Conservation (phyloP, 148 eudicot species). For the Pouteria glomerata region DNA sequence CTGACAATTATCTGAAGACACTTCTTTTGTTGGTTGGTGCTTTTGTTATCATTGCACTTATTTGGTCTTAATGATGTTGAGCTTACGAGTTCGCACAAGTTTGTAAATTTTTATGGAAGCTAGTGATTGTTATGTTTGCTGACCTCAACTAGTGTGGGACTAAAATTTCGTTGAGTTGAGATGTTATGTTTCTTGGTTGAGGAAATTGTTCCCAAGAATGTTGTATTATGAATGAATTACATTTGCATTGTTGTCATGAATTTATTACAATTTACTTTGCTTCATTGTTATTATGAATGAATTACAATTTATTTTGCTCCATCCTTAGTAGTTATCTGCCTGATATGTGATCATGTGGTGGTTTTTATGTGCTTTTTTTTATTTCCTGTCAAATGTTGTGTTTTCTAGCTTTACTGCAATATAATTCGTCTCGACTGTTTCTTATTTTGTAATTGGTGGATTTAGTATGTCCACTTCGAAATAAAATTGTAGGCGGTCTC, state of each 20-base stretch:
- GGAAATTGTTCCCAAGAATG: neutral
- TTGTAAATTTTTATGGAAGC: neutral
- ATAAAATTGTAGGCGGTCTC: neutral
- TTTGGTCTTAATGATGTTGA: conserved; percentile 22
- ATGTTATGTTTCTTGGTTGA: neutral
- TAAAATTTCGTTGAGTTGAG: too few species aligned
- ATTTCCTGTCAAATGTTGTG: neutral
- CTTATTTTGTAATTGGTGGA: neutral
- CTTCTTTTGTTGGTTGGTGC: conserved; percentile 34
- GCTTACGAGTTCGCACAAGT: neutral
- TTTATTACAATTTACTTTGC: too few species aligned
- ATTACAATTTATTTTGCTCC: too few species aligned
- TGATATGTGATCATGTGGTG: neutral
- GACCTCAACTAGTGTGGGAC: too few species aligned
- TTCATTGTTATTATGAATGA: too few species aligned
- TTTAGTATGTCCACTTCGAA: neutral
- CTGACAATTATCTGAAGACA: conserved; percentile 39
- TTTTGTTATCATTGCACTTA: conserved; percentile 29
- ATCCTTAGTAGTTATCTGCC: too few species aligned
- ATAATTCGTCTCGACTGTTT: neutral
- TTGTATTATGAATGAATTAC: too few species aligned
- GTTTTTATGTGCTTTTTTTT: neutral
- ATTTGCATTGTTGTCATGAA: too few species aligned
- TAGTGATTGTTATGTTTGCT: neutral
- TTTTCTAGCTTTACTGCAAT: neutral